Evolutionary conservation across 1,284 basidiomycete species (phyloP).

Genomic region (Leccinum ponderosum): DNA sequence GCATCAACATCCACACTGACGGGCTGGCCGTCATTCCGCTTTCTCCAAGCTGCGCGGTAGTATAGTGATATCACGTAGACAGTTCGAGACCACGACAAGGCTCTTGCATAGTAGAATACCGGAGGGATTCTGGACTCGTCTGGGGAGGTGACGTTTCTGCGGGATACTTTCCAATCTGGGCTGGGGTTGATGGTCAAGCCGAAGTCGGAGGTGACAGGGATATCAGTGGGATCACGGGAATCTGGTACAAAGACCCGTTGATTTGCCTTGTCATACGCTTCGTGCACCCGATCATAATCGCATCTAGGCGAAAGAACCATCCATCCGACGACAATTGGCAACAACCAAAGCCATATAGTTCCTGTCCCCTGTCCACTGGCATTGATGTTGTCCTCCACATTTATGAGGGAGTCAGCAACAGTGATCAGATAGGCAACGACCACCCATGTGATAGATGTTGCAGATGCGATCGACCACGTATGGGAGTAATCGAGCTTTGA

Average conservation of each 20-base stretch:
- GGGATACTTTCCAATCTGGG: conserved; percentile 2
- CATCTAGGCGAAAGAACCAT: conserved; percentile 43
- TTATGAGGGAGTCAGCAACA: conserved; percentile 39
- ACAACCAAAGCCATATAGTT: conserved; percentile 42
- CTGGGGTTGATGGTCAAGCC: conserved; percentile 25
- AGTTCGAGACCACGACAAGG: conserved; percentile 26
- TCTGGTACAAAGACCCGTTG: conserved; percentile 5
- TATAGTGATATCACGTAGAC: conserved; percentile 18
- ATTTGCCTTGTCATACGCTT: conserved; percentile 37
- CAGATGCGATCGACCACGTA: conserved; percentile 42
- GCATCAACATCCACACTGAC: not conserved
- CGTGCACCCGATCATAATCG: conserved; percentile 32
- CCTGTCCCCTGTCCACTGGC: conserved; percentile 39
- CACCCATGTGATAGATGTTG: conserved; percentile 42
- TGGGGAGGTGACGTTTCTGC: conserved; percentile 10
- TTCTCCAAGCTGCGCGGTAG: conserved; percentile 25
- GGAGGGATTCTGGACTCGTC: conserved; percentile 29
- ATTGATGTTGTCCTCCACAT: conserved; percentile 6
- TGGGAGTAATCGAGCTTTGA: conserved; percentile 27
- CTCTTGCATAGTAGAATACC: conserved; percentile 34
- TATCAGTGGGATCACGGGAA: not conserved
- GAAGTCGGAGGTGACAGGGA: conserved; percentile 9
- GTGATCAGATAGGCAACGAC: conserved; percentile 44
- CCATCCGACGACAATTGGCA: conserved; percentile 44
- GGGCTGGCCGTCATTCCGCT: not conserved